Conservation (phyloP, 306 rosid species). For the Trifolium repens region DNA sequence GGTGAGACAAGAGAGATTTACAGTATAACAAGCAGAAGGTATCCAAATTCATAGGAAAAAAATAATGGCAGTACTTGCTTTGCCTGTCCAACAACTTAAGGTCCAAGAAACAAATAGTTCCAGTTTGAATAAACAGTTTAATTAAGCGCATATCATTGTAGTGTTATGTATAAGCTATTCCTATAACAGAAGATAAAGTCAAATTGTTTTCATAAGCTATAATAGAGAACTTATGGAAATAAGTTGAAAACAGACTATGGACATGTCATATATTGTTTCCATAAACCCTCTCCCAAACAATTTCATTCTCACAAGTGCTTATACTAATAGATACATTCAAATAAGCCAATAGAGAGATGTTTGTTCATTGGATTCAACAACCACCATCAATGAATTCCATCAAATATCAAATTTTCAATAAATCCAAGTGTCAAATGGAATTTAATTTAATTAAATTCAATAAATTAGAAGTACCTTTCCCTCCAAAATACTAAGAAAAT, state of each 20-base stretch:
- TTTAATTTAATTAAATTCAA: background rate
- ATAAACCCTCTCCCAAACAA: background rate
- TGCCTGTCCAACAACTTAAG: background rate
- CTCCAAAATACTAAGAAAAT: constrained; percentile 21
- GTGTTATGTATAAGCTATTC: background rate
- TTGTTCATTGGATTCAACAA: background rate
- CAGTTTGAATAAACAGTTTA: background rate
- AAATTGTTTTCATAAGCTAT: background rate
- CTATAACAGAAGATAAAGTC: background rate
- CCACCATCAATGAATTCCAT: background rate
- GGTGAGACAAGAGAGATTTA: constrained; percentile 2
- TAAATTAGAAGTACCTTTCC: background rate
- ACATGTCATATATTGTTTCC: background rate
- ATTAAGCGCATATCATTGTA: background rate
- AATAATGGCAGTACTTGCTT: background rate
- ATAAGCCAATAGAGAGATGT: background rate
- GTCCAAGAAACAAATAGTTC: background rate
- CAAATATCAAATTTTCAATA: constrained; percentile 2
- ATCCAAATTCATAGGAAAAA: constrained; percentile 12
- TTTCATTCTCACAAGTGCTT: background rate
- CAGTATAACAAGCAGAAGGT: background rate
- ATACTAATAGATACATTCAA: background rate
- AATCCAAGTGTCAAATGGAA: constrained; percentile 20
- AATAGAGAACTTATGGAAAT: background rate
- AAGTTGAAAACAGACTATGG: background rate